Conservation (phyloP, 2,329 filamentous ascomycete genomes). For the Tricladium varicosporioides region DNA sequence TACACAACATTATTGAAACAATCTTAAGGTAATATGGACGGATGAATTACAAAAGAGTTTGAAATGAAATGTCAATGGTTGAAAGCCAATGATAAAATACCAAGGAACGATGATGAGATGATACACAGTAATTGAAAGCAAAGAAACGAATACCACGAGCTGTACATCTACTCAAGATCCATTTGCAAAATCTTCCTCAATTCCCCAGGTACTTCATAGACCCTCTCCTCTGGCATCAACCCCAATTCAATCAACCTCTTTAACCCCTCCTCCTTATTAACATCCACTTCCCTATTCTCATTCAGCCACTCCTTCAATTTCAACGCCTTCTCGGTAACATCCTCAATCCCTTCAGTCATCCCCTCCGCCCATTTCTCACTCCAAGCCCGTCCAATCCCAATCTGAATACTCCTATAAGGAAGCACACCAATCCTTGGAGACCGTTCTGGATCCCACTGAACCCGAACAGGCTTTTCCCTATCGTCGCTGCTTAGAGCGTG, state of each 20-base stretch:
- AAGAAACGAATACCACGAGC: too few species aligned
- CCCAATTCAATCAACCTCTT: constrained; percentile 36
- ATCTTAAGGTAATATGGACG: too few species aligned
- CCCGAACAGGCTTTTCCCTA: constrained; percentile 41
- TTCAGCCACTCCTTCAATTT: constrained; percentile 44
- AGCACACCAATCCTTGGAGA: constrained; percentile 44
- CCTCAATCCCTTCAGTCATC: constrained; percentile 54
- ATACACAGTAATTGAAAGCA: too few species aligned
- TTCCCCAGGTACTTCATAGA: constrained; percentile 41
- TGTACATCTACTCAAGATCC: constrained; percentile 8
- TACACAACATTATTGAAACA: too few species aligned
- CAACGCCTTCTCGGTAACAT: constrained; percentile 54
- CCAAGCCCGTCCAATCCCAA: constrained; percentile 52
- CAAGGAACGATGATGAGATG: too few species aligned
- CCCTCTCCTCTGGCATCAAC: constrained; percentile 45
- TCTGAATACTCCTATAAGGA: constrained; percentile 56
- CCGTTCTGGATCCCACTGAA: constrained; percentile 65
- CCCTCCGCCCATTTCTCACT: constrained; percentile 47
- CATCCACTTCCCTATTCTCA: constrained; percentile 37
- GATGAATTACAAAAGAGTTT: too few species aligned
- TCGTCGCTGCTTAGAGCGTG: constrained; percentile 25
- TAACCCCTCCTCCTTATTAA: constrained; percentile 34
- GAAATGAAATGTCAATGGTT: too few species aligned
- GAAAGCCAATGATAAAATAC: too few species aligned
- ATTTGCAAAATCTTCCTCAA: constrained; percentile 37